These are phyloP conservation scores for Micractinium conductrix DNA, from an alignment of 139 green algal species.

Conservation along the genomic window DNA sequence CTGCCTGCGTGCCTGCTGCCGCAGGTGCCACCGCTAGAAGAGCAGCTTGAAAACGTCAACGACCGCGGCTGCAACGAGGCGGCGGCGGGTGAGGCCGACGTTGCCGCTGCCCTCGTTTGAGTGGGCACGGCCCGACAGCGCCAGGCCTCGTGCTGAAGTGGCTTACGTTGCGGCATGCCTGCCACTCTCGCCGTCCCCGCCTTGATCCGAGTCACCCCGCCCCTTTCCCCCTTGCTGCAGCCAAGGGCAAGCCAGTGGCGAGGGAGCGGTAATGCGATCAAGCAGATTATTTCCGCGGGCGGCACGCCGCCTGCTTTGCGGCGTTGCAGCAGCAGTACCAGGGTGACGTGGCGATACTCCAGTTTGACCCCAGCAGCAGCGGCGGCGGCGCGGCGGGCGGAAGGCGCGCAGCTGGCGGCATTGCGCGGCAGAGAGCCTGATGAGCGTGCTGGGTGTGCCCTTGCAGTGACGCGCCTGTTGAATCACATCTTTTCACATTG, in stretches of 20 bases:
- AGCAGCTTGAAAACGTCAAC: conserved; percentile 14
- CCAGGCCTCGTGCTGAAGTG: too few relatives aligned
- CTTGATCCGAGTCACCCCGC: not conserved
- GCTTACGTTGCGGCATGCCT: not conserved
- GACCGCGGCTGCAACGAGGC: conserved; percentile 25
- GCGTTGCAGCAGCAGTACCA: not conserved
- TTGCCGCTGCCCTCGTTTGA: not conserved
- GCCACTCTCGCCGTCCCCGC: not conserved
- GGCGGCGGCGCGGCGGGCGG: not conserved
- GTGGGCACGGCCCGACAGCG: too few relatives aligned
- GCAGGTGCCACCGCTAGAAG: not conserved
- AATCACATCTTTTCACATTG: too few relatives aligned
- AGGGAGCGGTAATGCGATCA: conserved; percentile 25
- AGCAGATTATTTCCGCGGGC: not conserved
- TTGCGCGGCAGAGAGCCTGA: too few relatives aligned
- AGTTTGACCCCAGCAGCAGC: not conserved
- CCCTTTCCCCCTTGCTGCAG: not conserved
- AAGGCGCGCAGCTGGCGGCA: not conserved
- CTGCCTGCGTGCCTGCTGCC: not conserved
- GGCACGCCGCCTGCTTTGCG: not conserved
- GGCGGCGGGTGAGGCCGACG: not conserved
- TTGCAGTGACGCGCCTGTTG: too few relatives aligned
- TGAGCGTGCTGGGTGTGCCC: too few relatives aligned
- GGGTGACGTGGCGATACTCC: not conserved
- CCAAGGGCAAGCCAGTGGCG: not conserved